A percentile compares a stretch with the other conserved stretches of the same genome.
Evolutionary conservation across 306 rosid genomes (phyloP).

Genomic region (Senna siamea): DNA sequence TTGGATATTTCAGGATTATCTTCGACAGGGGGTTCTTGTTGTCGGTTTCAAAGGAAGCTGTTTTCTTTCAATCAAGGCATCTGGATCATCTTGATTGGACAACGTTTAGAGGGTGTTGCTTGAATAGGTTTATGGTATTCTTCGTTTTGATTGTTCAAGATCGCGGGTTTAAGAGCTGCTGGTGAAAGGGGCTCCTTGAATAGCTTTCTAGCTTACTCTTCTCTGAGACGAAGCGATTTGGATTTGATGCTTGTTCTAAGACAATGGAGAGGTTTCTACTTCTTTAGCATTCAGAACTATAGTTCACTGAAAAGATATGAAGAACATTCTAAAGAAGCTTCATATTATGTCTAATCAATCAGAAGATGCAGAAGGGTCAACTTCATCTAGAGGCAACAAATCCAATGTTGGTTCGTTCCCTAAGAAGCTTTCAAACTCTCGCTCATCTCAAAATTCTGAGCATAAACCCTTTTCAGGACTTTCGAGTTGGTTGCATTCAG

Average conservation of each 20-base stretch:
- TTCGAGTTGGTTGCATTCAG: slow-evolving; percentile 83
- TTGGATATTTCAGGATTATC: slow-evolving; percentile 37
- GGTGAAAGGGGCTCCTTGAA: slow-evolving; percentile 45
- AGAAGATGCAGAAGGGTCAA: slow-evolving; percentile 65
- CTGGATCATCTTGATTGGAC: slow-evolving; percentile 49
- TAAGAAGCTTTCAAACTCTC: slow-evolving; percentile 53
- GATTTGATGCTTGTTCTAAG: slow-evolving; percentile 76
- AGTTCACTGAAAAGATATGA: slow-evolving; percentile 63
- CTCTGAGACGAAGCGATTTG: slow-evolving; percentile 34
- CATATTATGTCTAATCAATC: slow-evolving; percentile 85
- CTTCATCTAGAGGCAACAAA: slow-evolving; percentile 64
- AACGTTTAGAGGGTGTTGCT: slow-evolving; percentile 43
- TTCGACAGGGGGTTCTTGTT: slow-evolving; percentile 32
- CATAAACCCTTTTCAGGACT: slow-evolving; percentile 59
- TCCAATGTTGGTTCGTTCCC: slow-evolving; percentile 57
- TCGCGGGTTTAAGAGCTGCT: slow-evolving; percentile 43
- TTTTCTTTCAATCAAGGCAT: slow-evolving; percentile 50
- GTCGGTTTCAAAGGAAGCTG: slow-evolving; percentile 41
- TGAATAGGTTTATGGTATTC: slow-evolving; percentile 40
- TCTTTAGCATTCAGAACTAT: slow-evolving; percentile 52
- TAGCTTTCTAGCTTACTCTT: slow-evolving; percentile 40
- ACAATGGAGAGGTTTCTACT: slow-evolving; percentile 70
- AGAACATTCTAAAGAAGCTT: slow-evolving; percentile 92
- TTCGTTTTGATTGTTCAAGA: slow-evolving; percentile 50
- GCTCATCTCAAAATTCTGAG: slow-evolving; percentile 55